Evolutionary conservation across 2,329 filamentous ascomycete species (phyloP), one percentile per base, ranked within the genome.

Genomic region (Ophiostoma australiae): DNA sequence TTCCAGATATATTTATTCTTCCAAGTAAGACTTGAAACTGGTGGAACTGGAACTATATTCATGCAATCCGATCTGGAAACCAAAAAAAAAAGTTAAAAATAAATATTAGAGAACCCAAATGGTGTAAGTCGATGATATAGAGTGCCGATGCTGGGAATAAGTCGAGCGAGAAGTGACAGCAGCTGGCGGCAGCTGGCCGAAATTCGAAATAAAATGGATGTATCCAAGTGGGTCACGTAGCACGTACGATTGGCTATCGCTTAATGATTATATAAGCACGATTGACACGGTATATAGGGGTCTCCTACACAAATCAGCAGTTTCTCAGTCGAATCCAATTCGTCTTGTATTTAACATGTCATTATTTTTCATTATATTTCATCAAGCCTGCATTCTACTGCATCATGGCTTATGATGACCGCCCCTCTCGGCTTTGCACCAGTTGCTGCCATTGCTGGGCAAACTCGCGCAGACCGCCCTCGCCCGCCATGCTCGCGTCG

Each of bases 391-490:
- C 13, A 15, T 48, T 23, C 4, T 7, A 55, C 48, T n/a, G 4
- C 4, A 58, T 58, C 13, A 15, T 35, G 23, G 31, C 35, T 3
- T 20, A 37, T 35, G 63, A n/a, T 33, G 33, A 3, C 37, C 8
- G 35, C 5, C 37, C 37, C 69, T 72, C 70, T 17, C 70, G 71
- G 31, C 72, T 72, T 66, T 75, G 75, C 7, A 77, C 73, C 69
- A 87, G 82, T 73, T 89, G 85, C 77, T 88, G 89, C 92, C 91
- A 94, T 77, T 90, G 86, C 74, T 85, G 85, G 73, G 91, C 88
- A 81, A 95, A 94, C 80, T 97, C 93, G 73, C 90, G 85, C 82
- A 98, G 85, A 0, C 90, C 91, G 3, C 91, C 91, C 70, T 91
- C 88, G 3, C 91, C 91, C 0, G 85, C 85, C 74, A 86, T 76